Percentiles rank a stretch among this genome's conserved stretches.
Evolutionary conservation across 1,139 yeast genomes (phyloP).

Genomic region (Magnusiomyces fungicola): DNA sequence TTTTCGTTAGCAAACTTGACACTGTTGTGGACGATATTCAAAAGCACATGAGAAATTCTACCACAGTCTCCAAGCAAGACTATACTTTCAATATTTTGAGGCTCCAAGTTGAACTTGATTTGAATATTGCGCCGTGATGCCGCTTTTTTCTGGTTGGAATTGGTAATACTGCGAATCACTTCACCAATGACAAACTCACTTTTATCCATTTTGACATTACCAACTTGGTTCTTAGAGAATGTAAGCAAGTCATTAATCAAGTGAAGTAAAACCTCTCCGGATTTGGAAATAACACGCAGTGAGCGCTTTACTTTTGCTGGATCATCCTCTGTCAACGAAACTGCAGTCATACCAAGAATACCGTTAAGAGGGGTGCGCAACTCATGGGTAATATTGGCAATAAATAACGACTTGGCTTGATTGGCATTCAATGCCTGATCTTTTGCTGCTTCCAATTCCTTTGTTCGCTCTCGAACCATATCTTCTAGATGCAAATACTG

Average conservation of each 20-base stretch:
- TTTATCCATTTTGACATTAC: conserved; percentile 75
- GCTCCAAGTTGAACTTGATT: conserved; percentile 49
- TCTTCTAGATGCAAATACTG: conserved; percentile 84
- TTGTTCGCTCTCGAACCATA: conserved; percentile 80
- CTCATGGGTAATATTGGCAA: conserved; percentile 94
- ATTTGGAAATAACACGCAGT: conserved; percentile 69
- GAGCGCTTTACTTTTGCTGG: conserved; percentile 56
- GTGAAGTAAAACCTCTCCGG: conserved; percentile 81
- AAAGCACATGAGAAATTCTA: conserved; percentile 76
- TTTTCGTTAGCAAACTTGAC: conserved; percentile 82
- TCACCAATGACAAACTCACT: conserved; percentile 64
- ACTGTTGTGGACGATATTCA: conserved; percentile 82
- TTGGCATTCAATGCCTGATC: conserved; percentile 89
- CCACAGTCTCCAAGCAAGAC: conserved; percentile 78
- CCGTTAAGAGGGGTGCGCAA: conserved; percentile 93
- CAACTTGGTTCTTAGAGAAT: conserved; percentile 83
- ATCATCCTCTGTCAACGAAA: conserved; percentile 81
- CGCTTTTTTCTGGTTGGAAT: conserved; percentile 61
- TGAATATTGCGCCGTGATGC: conserved; percentile 69
- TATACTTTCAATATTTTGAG: conserved; percentile 36
- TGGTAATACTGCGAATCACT: conserved; percentile 66
- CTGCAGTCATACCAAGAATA: conserved; percentile 91
- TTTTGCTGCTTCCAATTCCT: conserved; percentile 81
- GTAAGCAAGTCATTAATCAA: conserved; percentile 83
- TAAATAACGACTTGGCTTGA: conserved; percentile 89